These are phyloP conservation scores for Auricularia sp. DNA, from an alignment of 768 basidiomycete genomes.

Conservation along the genomic window DNA sequence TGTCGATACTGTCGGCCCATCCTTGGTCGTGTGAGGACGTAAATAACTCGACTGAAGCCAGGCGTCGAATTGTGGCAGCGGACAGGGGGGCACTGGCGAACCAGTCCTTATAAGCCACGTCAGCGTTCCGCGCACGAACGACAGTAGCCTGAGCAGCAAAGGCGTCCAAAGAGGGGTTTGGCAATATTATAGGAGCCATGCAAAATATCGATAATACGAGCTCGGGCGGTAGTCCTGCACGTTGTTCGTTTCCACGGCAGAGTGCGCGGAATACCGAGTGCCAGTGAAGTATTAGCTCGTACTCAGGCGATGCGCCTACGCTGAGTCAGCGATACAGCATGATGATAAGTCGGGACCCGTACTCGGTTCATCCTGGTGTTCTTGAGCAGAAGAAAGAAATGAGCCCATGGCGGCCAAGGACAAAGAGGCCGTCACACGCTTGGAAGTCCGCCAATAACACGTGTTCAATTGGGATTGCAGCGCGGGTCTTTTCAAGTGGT, in stretches of 20 bases:
- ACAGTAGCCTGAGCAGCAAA: not conserved
- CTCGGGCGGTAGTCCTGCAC: slow-evolving; percentile 8
- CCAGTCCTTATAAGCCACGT: not conserved
- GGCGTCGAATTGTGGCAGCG: not conserved
- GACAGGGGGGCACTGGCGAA: slow-evolving; percentile 3
- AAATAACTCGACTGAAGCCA: slow-evolving; percentile 3
- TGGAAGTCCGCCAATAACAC: no score
- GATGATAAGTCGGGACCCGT: no score
- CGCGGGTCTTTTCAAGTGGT: no score
- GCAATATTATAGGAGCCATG: not conserved
- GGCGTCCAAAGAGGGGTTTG: not conserved
- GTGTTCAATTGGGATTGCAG: no score
- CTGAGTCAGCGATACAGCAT: no score
- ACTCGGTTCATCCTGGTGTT: no score
- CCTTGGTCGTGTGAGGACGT: slow-evolving; percentile 12
- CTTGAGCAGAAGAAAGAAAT: no score
- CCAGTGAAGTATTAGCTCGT: no score
- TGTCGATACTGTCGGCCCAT: slow-evolving; percentile 2
- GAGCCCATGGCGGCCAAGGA: no score
- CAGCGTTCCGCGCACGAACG: not conserved
- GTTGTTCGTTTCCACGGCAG: not conserved
- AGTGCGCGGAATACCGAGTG: no score
- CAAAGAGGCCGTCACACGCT: no score
- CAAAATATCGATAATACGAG: slow-evolving; percentile 7
- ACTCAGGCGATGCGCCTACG: no score